phyloP scores from a whole-genome alignment of 2,329 filamentous ascomycete genomes.

The Dactylellina parvicollis region DNA sequence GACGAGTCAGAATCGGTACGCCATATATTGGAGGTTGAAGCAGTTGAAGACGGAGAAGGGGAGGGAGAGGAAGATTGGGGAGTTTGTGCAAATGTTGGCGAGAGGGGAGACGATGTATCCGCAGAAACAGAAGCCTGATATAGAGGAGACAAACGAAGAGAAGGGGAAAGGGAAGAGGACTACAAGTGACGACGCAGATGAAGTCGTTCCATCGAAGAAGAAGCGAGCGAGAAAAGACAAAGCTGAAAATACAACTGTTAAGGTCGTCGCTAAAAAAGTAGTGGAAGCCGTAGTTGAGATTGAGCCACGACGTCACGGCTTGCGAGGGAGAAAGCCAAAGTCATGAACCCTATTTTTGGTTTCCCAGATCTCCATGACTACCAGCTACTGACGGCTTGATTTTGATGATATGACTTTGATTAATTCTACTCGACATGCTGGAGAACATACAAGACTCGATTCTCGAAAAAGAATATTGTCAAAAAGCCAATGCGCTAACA shows the following conservation, averaged over 20 bases:
- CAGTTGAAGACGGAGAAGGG: slow-evolving; percentile 61
- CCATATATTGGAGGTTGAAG: slow-evolving; percentile 64
- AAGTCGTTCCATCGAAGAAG: slow-evolving; percentile 3
- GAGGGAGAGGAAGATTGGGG: slow-evolving; percentile 59
- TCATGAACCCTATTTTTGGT: slow-evolving; percentile 7
- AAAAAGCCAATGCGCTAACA: neutral
- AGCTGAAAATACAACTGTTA: neutral
- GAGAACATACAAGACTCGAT: neutral
- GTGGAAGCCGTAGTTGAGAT: slow-evolving; percentile 8
- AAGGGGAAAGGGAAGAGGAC: slow-evolving; percentile 17
- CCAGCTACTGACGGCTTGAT: neutral
- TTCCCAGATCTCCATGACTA: no score
- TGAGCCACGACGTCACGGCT: slow-evolving; percentile 23
- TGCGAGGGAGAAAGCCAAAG: slow-evolving; percentile 31
- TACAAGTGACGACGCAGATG: slow-evolving; percentile 12
- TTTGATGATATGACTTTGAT: no score
- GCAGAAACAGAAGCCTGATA: slow-evolving; percentile 16
- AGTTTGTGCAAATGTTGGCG: slow-evolving; percentile 63
- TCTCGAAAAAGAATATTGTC: neutral
- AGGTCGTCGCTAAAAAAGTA: neutral
- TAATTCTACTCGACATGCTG: neutral
- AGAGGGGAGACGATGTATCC: slow-evolving; percentile 59
- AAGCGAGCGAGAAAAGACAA: slow-evolving; percentile 38
- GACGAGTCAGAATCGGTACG: slow-evolving; percentile 64
- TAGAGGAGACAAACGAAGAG: neutral